phyloP scores from a whole-genome alignment of 139 green algal genomes.

The Marvania coccoides region DNA sequence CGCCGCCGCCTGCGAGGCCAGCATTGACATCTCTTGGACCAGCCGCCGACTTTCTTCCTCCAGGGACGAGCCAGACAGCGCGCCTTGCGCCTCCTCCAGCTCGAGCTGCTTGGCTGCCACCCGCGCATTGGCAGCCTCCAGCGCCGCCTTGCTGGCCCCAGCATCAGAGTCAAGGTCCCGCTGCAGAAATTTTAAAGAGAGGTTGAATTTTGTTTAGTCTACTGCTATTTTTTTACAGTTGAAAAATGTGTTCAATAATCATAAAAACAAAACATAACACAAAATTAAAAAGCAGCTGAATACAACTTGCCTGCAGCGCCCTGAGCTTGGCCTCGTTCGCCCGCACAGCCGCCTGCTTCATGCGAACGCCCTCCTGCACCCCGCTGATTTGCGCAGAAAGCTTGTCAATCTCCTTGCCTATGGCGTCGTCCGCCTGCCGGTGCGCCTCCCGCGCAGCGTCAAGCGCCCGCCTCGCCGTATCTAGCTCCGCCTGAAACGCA shows the following conservation, averaged over 20 bases:
- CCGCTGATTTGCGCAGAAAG: slow-evolving; percentile 17
- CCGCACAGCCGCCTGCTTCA: slow-evolving; percentile 31
- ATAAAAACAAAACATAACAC: no score
- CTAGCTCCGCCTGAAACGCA: slow-evolving; percentile 1
- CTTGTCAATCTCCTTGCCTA: slow-evolving; percentile 4
- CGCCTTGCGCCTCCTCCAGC: slow-evolving; percentile 4
- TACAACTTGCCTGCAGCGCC: slow-evolving; percentile 9
- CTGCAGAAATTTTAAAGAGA: no score
- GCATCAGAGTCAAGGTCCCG: neutral
- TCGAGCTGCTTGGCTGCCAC: neutral
- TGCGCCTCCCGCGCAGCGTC: slow-evolving; percentile 18
- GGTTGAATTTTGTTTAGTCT: no score
- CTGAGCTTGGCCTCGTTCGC: slow-evolving; percentile 18
- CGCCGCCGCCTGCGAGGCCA: neutral
- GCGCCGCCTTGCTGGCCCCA: neutral
- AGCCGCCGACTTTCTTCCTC: neutral
- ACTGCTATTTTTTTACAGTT: no score
- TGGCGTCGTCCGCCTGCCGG: slow-evolving; percentile 29
- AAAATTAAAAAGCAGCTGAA: no score
- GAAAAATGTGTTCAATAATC: no score
- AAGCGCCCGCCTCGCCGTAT: slow-evolving; percentile 12
- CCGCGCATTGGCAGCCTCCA: neutral
- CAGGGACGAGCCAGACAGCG: neutral
- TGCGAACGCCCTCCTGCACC: slow-evolving; percentile 19
- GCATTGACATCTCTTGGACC: neutral